These are phyloP conservation scores for Pleomassaria siparia DNA, from an alignment of 2,329 filamentous ascomycete species.

Conservation along the genomic window DNA sequence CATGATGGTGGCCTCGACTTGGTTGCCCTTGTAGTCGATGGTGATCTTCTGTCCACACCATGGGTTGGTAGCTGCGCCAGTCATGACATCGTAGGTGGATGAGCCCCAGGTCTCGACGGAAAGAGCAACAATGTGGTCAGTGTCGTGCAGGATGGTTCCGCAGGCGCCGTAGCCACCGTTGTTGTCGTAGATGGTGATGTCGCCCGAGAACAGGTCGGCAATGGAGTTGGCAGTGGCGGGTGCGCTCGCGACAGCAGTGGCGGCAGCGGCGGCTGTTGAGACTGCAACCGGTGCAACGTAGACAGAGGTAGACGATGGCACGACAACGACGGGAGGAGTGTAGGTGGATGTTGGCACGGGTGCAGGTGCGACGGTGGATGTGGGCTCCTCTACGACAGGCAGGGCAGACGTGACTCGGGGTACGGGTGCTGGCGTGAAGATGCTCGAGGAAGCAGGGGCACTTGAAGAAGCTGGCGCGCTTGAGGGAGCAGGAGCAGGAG, in stretches of 20 bases:
- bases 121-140: slow-evolving; percentile 32
- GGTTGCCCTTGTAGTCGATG: slow-evolving; percentile 34
- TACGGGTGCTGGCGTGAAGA: not conserved
- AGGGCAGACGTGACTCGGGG: too few relatives aligned
- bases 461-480: slow-evolving; percentile 11
- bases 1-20: slow-evolving; percentile 29
- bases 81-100: slow-evolving; percentile 33
- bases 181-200: slow-evolving; percentile 41
- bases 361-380: not conserved
- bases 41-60: slow-evolving; percentile 39
- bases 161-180: slow-evolving; percentile 32
- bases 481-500: not conserved
- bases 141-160: slow-evolving; percentile 27
- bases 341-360: not conserved
- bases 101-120: slow-evolving; percentile 26
- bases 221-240: slow-evolving; percentile 6
- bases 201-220: slow-evolving; percentile 16
- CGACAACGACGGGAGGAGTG: too few relatives aligned
- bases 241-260: slow-evolving; percentile 2
- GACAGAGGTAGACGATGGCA: slow-evolving; percentile 13
- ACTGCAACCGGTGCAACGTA: slow-evolving; percentile 13
- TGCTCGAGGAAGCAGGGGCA: not conserved
- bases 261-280: slow-evolving; percentile 14
- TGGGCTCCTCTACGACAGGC: too few relatives aligned
- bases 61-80: slow-evolving; percentile 34